Evolutionary conservation across 176 grass and related monocot genomes (phyloP), one percentile per base, ranked within the genome.

Genomic region (Musa schizocarpa): DNA sequence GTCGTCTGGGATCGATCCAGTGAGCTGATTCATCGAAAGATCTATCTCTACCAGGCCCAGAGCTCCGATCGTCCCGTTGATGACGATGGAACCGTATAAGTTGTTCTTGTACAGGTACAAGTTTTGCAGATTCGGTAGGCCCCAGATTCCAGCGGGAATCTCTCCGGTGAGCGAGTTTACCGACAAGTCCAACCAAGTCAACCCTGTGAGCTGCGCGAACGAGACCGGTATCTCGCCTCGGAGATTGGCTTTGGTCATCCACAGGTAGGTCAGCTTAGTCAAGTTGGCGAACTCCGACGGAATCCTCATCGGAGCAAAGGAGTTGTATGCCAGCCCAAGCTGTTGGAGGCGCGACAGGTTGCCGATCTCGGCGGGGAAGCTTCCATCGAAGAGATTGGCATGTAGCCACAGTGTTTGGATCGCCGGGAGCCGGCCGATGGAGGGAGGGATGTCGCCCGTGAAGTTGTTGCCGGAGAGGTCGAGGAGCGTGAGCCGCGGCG

Each of bases 401-500:
- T 82, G 5, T 3, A 82, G 73, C 14, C 1, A 8, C 1, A 82
- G 72, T 1, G 13, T n/a, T 24, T 49, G 13, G 50, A 82, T 10
- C 52, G 80, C 50, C 43, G 20, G 17, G 9, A 82, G 52, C 29
- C 80, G 80, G 25, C 80, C 65, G 65, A 83, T 77, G 9, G 74
- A 58, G 25, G 29, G 20, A 1, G 81, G 73, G 14, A 83, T 50
- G 64, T 65, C 27, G 49, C 81, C 81, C 1, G 65, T 51, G 68
- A 83, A 83, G 75, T 82, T 61, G 58, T 83, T 83, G 73, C 0
- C 0, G 1, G 51, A 77, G 50, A 83, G 73, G 68, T 53, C 70
- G 54, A 83, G 64, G 48, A 72, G 2, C 11, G 81, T 63, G 22
- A 83, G 81, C 1, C 54, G 48, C 14, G 23, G 16, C 7, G 81